phyloP scores from a whole-genome alignment of 148 eudicot species.

The Heliamphora exappendiculata region DNA sequence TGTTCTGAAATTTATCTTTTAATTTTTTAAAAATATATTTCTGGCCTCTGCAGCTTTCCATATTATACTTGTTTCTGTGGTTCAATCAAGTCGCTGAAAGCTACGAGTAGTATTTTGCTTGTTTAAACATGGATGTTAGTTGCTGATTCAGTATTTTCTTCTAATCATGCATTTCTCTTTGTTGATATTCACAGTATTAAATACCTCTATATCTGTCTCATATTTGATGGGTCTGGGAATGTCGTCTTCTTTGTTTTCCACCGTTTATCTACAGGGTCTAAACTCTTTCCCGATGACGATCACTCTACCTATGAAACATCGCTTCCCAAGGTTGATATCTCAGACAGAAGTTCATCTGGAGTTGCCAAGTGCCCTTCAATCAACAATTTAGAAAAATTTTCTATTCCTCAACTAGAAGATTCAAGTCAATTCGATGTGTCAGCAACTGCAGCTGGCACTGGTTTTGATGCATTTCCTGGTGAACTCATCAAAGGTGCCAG shows the following conservation, averaged over 20 bases:
- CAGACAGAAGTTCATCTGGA: conserved; percentile 6
- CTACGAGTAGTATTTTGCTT: background rate
- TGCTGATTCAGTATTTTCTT: background rate
- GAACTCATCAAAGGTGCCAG: conserved; percentile 28
- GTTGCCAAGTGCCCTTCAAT: conserved; percentile 6
- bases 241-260: conserved; percentile 4
- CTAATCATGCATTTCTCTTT: conserved; percentile 1
- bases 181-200: background rate
- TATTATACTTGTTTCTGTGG: background rate
- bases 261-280: conserved; percentile 1
- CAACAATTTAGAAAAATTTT: background rate
- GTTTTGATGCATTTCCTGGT: conserved; percentile 25
- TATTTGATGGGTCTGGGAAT: conserved; percentile 3
- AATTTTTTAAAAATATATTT: background rate
- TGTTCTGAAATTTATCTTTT: background rate
- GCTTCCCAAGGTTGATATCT: conserved; percentile 10
- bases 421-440: conserved; percentile 19
- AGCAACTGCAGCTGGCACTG: conserved; percentile 20
- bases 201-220: background rate
- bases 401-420: conserved; percentile 3
- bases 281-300: conserved; percentile 12
- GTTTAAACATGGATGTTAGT: background rate
- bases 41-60: background rate
- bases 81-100: background rate
- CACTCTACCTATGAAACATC: conserved; percentile 3